Conservation (phyloP, 768 basidiomycete species). For the Phaeotremella fagi region DNA sequence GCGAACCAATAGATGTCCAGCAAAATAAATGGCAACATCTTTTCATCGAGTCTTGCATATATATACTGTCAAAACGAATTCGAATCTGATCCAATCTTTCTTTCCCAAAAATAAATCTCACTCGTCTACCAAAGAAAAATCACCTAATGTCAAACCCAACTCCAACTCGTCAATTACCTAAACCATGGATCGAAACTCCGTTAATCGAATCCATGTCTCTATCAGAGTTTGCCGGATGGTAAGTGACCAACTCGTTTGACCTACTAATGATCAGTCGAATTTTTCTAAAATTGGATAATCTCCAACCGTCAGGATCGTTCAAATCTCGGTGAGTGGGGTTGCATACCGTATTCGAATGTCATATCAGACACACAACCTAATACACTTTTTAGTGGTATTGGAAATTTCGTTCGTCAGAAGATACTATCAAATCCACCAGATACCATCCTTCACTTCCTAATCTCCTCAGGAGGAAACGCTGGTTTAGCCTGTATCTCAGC, state of each 20-base stretch:
- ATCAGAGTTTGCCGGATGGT: constrained; percentile 33
- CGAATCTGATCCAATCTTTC: no score
- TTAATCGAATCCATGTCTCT: constrained; percentile 22
- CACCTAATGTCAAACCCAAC: no score
- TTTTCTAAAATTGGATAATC: constrained; percentile 38
- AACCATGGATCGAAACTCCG: constrained; percentile 34
- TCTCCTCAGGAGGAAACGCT: constrained; percentile 40
- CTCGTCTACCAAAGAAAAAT: no score
- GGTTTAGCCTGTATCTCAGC: constrained; percentile 32
- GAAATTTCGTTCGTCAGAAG: constrained; percentile 22
- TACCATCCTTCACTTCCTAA: constrained; percentile 22
- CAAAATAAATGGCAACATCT: no score
- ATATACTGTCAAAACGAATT: no score
- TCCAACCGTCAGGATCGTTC: constrained; percentile 40
- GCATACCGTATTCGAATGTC: no score
- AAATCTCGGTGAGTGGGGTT: constrained; percentile 36
- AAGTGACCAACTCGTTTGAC: no score
- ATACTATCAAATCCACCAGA: constrained; percentile 5
- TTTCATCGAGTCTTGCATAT: no score
- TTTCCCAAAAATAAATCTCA: no score
- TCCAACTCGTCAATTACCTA: neutral
- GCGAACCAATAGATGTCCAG: no score
- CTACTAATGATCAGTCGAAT: constrained; percentile 30
- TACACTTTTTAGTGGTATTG: constrained; percentile 21
- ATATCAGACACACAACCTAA: no score